Percentiles rank a stretch among this genome's conserved stretches.
phyloP scores from a whole-genome alignment of 495 filamentous ascomycete species.

The Penicillium paradoxum region DNA sequence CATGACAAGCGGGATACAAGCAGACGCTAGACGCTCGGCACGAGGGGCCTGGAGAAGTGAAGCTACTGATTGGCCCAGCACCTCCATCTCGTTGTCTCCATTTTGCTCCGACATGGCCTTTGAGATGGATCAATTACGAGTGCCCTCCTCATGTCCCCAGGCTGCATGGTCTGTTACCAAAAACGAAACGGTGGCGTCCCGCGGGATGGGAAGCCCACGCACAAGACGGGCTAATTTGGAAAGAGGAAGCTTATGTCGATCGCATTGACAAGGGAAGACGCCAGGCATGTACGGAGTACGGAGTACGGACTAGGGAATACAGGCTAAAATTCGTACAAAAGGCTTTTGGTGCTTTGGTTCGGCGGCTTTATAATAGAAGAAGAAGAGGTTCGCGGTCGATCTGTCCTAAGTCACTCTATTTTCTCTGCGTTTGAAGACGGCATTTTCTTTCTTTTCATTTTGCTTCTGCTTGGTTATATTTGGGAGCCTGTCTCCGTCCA shows the following conservation, averaged over 20 bases:
- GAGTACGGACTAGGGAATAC: too few species aligned
- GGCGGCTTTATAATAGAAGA: slow-evolving; percentile 2
- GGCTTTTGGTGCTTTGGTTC: neutral
- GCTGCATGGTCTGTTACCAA: too few species aligned
- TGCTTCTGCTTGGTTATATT: neutral
- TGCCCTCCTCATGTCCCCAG: too few species aligned
- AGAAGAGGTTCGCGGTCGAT: neutral
- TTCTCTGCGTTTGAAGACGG: neutral
- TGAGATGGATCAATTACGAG: too few species aligned
- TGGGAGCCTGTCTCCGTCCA: neutral
- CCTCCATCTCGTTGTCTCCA: neutral
- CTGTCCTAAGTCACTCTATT: slow-evolving; percentile 1
- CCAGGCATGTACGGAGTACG: neutral
- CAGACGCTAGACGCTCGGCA: neutral
- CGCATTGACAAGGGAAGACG: neutral
- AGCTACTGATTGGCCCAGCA: neutral
- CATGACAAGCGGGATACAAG: slow-evolving; percentile 6
- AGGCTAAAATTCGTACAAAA: neutral
- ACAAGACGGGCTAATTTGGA: neutral
- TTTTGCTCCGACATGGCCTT: neutral
- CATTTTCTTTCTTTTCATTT: neutral
- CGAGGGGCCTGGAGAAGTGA: neutral
- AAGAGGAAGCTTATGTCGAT: slow-evolving; percentile 2
- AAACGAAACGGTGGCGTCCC: neutral
- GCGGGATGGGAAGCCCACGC: neutral